phyloP scores from a whole-genome alignment of 2,329 filamentous ascomycete genomes.

The Colletotrichum coccodes region DNA sequence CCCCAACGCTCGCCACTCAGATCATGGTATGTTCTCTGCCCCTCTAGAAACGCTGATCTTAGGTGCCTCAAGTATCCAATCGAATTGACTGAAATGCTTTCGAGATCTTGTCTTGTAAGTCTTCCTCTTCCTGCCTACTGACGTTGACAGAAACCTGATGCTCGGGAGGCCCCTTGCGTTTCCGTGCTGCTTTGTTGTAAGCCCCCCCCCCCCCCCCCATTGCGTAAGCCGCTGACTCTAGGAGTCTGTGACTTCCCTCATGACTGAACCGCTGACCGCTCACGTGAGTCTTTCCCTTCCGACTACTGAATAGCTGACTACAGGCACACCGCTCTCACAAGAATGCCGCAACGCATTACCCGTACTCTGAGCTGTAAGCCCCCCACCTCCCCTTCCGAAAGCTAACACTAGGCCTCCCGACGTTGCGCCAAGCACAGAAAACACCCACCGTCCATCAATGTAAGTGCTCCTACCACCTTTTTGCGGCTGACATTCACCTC shows the following conservation, averaged over 20 bases:
- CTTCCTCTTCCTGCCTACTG: background rate
- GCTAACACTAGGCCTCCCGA: too few species aligned
- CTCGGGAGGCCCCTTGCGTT: too few species aligned
- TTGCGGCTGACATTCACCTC: background rate
- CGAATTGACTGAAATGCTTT: too few species aligned
- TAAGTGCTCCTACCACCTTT: background rate
- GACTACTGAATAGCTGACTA: background rate
- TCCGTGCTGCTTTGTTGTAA: too few species aligned
- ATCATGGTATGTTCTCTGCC: too few species aligned
- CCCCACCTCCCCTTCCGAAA: background rate
- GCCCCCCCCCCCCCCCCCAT: too few species aligned
- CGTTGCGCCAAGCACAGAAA: background rate
- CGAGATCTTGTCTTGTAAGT: background rate
- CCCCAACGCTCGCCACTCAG: fast-evolving
- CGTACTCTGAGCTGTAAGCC: background rate
- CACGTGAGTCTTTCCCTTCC: too few species aligned
- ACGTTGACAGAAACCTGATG: background rate
- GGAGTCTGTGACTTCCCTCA: background rate
- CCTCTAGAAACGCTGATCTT: background rate
- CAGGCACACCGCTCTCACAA: too few species aligned
- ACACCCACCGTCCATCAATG: background rate
- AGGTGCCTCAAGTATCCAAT: too few species aligned
- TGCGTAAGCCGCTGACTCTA: background rate
- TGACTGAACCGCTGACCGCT: background rate
- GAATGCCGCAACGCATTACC: background rate